Evolutionary conservation across 169 alveolate species (phyloP).

Genomic region (Besnoitia besnoiti): DNA sequence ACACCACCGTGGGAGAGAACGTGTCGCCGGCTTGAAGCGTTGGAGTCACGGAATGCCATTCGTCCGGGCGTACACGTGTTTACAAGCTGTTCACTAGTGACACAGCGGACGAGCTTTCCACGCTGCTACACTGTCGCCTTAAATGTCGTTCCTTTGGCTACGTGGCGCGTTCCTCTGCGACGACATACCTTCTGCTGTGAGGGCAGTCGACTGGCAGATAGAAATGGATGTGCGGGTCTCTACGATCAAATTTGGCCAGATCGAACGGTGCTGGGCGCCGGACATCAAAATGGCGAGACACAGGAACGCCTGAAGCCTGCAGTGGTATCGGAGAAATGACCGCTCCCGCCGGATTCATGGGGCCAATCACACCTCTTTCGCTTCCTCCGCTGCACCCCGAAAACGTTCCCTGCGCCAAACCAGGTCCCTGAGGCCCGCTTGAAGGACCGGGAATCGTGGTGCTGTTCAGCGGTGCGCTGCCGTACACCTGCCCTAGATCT

Average conservation of each 20-base stretch:
- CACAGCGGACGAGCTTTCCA: no score
- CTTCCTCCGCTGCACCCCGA: background rate
- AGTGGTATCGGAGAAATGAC: background rate
- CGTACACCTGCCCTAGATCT: background rate
- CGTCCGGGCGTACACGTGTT: no score
- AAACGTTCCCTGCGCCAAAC: background rate
- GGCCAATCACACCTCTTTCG: background rate
- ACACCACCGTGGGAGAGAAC: background rate
- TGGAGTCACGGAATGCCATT: no score
- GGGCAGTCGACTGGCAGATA: constrained; percentile 87
- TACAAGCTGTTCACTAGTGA: no score
- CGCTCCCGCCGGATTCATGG: background rate
- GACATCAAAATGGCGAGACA: constrained; percentile 56
- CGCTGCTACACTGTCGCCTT: no score
- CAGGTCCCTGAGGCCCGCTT: background rate
- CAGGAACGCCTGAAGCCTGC: constrained; percentile 49
- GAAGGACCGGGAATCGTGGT: background rate
- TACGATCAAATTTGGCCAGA: constrained; percentile 69
- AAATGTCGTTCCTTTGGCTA: no score
- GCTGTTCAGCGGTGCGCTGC: background rate
- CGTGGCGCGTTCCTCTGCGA: background rate
- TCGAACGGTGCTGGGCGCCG: constrained; percentile 66
- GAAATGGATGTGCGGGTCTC: constrained; percentile 81
- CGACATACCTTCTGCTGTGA: constrained; percentile 66
- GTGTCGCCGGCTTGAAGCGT: background rate